phyloP scores from a whole-genome alignment of 2,329 filamentous ascomycete genomes.

The Leptodontidium sp. region DNA sequence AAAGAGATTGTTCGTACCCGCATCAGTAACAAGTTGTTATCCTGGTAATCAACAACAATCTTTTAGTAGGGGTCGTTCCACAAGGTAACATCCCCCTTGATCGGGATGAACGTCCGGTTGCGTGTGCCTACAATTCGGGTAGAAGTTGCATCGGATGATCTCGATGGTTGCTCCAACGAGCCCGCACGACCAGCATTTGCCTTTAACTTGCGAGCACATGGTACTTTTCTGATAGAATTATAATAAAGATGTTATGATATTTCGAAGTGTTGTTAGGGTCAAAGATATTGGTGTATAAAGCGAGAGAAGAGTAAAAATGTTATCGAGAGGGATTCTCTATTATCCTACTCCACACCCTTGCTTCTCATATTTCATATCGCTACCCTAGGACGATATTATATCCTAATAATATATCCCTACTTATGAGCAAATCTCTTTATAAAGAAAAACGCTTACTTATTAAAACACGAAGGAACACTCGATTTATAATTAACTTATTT shows the following conservation, averaged over 20 bases:
- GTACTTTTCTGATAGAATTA: background rate
- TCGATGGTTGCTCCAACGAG: background rate
- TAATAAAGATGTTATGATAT: background rate
- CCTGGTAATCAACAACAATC: no score
- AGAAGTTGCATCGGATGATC: no score
- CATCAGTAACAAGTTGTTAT: no score
- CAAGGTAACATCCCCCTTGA: no score
- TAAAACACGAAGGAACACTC: background rate
- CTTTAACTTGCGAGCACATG: background rate
- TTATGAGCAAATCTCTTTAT: background rate
- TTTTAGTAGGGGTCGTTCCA: no score
- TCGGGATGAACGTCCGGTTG: no score
- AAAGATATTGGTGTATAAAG: background rate
- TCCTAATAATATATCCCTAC: background rate
- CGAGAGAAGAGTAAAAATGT: background rate
- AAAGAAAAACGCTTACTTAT: background rate
- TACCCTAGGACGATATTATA: background rate
- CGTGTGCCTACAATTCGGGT: no score
- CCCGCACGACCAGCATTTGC: background rate
- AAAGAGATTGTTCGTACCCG: background rate
- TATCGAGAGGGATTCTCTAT: background rate
- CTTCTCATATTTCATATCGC: background rate
- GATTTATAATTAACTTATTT: background rate
- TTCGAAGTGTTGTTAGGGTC: background rate
- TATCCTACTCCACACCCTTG: background rate